phyloP scores from a whole-genome alignment of 2,329 filamentous ascomycete species.

The Epichloe elymi region DNA sequence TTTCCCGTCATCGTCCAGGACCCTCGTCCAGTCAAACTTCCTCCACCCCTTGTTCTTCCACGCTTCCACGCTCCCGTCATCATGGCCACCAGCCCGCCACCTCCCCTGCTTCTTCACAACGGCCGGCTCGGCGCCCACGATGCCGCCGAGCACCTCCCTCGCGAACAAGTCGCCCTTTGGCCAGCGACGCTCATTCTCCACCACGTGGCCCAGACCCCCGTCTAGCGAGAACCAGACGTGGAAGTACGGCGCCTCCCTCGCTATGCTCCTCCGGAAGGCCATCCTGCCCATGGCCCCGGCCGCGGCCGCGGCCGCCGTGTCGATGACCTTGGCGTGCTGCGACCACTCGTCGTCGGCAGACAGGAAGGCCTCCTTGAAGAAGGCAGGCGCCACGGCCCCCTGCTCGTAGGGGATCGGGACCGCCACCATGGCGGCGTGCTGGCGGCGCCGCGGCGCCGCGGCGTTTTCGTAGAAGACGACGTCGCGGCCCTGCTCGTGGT shows the following conservation, averaged over 20 bases:
- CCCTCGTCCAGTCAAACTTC: conserved; percentile 77
- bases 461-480: conserved; percentile 98
- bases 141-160: conserved; percentile 80
- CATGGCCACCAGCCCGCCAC: conserved; percentile 44
- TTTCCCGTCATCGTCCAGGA: conserved; percentile 25
- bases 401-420: conserved; percentile 82
- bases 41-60: conserved; percentile 82
- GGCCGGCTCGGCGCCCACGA: conserved; percentile 71
- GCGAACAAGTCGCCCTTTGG: conserved; percentile 87
- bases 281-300: conserved; percentile 57
- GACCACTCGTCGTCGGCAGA: conserved; percentile 84
- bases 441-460: conserved; percentile 60
- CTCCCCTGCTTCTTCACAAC: conserved; percentile 81
- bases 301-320: conserved; percentile 53
- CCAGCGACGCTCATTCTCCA: conserved; percentile 78
- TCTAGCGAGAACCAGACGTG: conserved; percentile 93
- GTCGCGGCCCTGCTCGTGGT: conserved; percentile 82
- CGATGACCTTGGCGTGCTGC: conserved; percentile 89
- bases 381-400: conserved; percentile 84
- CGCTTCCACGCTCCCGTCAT: conserved; percentile 55
- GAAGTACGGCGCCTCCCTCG: conserved; percentile 98
- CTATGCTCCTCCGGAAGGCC: conserved; percentile 71
- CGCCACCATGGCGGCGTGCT: conserved; percentile 74
- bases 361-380: conserved; percentile 90
- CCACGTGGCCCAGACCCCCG: conserved; percentile 81